Evolutionary conservation across 495 filamentous ascomycete species (phyloP).

Genomic region (Pyronema domesticum): DNA sequence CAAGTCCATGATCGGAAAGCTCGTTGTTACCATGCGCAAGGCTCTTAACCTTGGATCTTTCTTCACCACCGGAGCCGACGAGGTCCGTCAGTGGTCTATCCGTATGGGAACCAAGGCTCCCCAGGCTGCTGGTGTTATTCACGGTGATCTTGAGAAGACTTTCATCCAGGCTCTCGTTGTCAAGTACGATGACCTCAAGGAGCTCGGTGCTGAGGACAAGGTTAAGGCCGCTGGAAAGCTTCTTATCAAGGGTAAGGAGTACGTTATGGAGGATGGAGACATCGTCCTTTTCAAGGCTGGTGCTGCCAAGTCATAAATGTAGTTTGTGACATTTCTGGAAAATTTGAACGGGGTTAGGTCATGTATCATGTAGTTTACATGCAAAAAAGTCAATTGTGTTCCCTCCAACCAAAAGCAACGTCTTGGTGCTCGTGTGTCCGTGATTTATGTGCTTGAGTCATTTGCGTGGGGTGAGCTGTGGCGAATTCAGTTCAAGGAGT

Average conservation of each 20-base stretch:
- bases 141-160: constrained; percentile 98
- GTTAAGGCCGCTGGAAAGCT: constrained; percentile 90
- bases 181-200: constrained; percentile 63
- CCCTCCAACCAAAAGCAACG: too few relatives aligned
- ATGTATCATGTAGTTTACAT: too few relatives aligned
- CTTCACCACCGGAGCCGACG: constrained; percentile 93
- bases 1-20: constrained; percentile 80
- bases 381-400: too few relatives aligned
- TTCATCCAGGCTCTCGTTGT: constrained; percentile 94
- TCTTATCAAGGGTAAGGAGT: constrained; percentile 98
- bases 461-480: too few relatives aligned
- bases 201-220: constrained; percentile 69
- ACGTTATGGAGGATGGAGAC: constrained; percentile 64
- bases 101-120: constrained; percentile 92
- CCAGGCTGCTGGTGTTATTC: constrained; percentile 92
- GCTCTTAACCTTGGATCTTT: constrained; percentile 79
- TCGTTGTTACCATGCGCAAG: constrained; percentile 86
- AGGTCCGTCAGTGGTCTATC: constrained; percentile 98
- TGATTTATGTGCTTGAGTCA: too few relatives aligned
- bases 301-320: constrained; percentile 58
- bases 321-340: too few relatives aligned
- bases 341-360: too few relatives aligned
- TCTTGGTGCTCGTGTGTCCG: too few relatives aligned
- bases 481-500: too few relatives aligned
- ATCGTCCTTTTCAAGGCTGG: constrained; percentile 85